Evolutionary conservation across 2,329 filamentous ascomycete species (phyloP).

Genomic region (Magnaporthiopsis poae): DNA sequence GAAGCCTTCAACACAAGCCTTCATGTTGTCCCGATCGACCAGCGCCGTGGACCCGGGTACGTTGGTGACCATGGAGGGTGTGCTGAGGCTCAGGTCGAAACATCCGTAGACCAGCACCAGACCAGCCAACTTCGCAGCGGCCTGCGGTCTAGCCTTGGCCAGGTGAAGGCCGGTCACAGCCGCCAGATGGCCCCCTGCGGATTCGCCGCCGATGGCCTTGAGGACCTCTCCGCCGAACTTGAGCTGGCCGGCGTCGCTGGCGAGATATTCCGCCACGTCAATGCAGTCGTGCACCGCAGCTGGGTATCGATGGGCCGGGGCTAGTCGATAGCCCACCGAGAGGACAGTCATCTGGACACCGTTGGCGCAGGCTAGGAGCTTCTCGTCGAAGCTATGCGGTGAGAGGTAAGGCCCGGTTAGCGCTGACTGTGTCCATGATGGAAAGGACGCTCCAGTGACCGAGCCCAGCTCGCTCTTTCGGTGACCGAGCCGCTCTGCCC

Average conservation of each 20-base stretch:
- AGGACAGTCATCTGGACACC: conserved; percentile 37
- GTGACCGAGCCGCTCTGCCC: not conserved
- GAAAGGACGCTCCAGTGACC: too few species aligned
- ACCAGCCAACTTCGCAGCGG: conserved; percentile 33
- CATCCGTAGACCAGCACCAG: conserved; percentile 43
- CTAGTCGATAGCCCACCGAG: conserved; percentile 49
- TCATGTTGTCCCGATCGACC: conserved; percentile 33
- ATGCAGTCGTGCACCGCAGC: conserved; percentile 45
- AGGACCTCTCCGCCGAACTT: conserved; percentile 33
- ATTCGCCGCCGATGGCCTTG: not conserved
- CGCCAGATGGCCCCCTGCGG: not conserved
- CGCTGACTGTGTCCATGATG: not conserved
- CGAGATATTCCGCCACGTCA: conserved; percentile 44
- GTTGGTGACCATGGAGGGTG: conserved; percentile 33
- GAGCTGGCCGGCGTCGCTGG: conserved; percentile 31
- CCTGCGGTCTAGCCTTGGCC: conserved; percentile 22
- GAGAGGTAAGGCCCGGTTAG: not conserved
- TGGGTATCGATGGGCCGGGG: conserved; percentile 50
- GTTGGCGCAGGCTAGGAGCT: conserved; percentile 41
- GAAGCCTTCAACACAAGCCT: conserved; percentile 8
- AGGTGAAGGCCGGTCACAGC: conserved; percentile 30
- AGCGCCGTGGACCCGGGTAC: conserved; percentile 30
- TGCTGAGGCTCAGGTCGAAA: conserved; percentile 37
- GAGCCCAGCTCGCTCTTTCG: too few species aligned
- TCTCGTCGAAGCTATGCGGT: conserved; percentile 17